Evolutionary conservation across 345 rosid species (phyloP).

Genomic region (Ceriops zippeliana): DNA sequence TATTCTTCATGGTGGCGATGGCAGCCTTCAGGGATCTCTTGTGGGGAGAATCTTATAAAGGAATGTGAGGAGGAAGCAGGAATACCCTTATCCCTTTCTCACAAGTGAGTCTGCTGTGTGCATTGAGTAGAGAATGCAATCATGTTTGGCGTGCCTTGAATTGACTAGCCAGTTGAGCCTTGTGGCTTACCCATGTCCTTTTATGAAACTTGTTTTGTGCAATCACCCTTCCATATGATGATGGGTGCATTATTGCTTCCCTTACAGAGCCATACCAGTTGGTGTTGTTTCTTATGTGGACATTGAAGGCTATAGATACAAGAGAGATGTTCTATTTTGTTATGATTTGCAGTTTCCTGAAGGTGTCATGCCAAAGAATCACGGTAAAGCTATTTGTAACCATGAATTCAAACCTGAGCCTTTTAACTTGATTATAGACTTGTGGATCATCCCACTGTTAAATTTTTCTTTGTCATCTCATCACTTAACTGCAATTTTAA

Average conservation of each 20-base stretch:
- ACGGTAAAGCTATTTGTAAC: conserved; percentile 42
- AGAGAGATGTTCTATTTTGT: conserved; percentile 81
- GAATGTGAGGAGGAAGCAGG: conserved; percentile 99
- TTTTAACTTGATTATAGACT: not conserved
- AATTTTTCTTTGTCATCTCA: not conserved
- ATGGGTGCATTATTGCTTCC: conserved; percentile 13
- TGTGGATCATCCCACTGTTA: not conserved
- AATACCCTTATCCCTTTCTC: conserved; percentile 54
- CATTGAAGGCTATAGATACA: conserved; percentile 57
- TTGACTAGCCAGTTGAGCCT: conserved; percentile 1
- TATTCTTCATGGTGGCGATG: conserved; percentile 16
- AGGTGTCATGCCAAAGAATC: conserved; percentile 58
- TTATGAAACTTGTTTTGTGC: conserved; percentile 1
- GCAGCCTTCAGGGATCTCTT: conserved; percentile 79
- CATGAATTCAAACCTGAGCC: not conserved
- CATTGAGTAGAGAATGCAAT: not conserved
- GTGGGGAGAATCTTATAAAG: conserved; percentile 71
- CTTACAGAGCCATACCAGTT: conserved; percentile 63
- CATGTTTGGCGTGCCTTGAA: conserved; percentile 3
- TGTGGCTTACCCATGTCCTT: not conserved
- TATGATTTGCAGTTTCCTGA: conserved; percentile 78
- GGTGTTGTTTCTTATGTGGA: conserved; percentile 86
- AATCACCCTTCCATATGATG: not conserved
- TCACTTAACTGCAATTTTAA: too few relatives aligned
- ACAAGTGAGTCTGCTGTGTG: conserved; percentile 35